A percentile compares a stretch with the other conserved stretches of the same genome.
phyloP scores from a whole-genome alignment of 1,284 basidiomycete genomes.

The Irpex sp. region DNA sequence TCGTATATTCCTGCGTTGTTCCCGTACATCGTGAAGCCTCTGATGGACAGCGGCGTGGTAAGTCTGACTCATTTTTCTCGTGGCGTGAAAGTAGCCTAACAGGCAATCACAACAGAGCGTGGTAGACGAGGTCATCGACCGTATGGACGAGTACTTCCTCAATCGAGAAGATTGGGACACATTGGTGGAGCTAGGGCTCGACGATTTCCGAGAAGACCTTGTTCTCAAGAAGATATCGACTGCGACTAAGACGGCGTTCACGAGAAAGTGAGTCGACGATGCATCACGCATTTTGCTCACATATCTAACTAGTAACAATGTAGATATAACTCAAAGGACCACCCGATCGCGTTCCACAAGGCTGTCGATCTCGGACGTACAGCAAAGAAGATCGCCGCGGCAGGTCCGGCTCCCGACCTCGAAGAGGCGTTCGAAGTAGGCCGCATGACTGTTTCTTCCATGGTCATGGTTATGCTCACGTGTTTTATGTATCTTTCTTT shows the following conservation, averaged over 20 bases:
- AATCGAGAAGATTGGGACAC: constrained; percentile 96
- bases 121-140: constrained; percentile 77
- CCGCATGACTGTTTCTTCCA: constrained; percentile 1
- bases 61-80: constrained; percentile 23
- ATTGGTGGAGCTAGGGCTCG: constrained; percentile 90
- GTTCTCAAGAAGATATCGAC: constrained; percentile 83
- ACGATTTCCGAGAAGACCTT: constrained; percentile 67
- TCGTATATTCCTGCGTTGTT: constrained; percentile 88
- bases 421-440: constrained; percentile 79
- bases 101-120: constrained; percentile 53
- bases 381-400: constrained; percentile 73
- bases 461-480: background rate
- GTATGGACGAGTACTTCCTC: constrained; percentile 94
- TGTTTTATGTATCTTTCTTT: background rate
- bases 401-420: constrained; percentile 77
- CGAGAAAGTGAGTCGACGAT: constrained; percentile 62
- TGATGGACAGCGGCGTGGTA: constrained; percentile 69
- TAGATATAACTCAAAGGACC: constrained; percentile 84
- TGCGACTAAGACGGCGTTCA: constrained; percentile 83
- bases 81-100: background rate
- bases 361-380: constrained; percentile 72
- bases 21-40: constrained; percentile 75
- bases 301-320: background rate
- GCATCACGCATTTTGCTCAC: background rate
- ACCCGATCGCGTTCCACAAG: constrained; percentile 92